Evolutionary conservation across 495 filamentous ascomycete genomes (phyloP).

Genomic region (Podospora anserina): DNA sequence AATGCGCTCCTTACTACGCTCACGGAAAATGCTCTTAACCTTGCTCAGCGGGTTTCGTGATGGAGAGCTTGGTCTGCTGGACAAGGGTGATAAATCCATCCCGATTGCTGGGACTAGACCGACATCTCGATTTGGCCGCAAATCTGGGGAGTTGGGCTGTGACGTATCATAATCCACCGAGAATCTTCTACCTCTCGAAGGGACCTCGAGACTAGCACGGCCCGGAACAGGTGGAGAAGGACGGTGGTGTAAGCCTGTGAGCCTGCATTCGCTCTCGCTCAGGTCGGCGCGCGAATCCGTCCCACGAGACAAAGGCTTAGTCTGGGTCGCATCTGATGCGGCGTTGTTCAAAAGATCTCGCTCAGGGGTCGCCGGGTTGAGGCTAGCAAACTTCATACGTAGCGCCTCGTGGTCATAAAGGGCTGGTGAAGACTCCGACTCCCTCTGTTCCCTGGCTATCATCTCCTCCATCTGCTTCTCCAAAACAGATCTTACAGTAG

Average conservation of each 20-base stretch:
- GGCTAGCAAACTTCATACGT: conserved; percentile 31
- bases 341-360: conserved; percentile 11
- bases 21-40: conserved; percentile 48
- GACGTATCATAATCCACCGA: conserved; percentile 45
- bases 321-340: conserved; percentile 25
- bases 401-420: conserved; percentile 30
- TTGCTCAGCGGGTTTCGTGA: conserved; percentile 43
- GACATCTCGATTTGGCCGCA: conserved; percentile 31
- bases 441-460: conserved; percentile 51
- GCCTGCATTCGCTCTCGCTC: conserved; percentile 31
- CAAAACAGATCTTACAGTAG: conserved; percentile 50
- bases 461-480: conserved; percentile 68
- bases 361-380: conserved; percentile 33
- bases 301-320: conserved; percentile 22
- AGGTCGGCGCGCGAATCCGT: conserved; percentile 35
- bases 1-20: conserved; percentile 42
- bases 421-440: conserved; percentile 29
- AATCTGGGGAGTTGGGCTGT: conserved; percentile 38
- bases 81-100: conserved; percentile 43
- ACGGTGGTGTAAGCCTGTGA: conserved; percentile 16
- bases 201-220: conserved; percentile 44
- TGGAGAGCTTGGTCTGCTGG: conserved; percentile 43
- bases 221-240: conserved; percentile 30
- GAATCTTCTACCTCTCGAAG: conserved; percentile 27
- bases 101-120: conserved; percentile 38